Conservation (phyloP, 345 rosid genomes). For the Pugionium dolabratum region DNA sequence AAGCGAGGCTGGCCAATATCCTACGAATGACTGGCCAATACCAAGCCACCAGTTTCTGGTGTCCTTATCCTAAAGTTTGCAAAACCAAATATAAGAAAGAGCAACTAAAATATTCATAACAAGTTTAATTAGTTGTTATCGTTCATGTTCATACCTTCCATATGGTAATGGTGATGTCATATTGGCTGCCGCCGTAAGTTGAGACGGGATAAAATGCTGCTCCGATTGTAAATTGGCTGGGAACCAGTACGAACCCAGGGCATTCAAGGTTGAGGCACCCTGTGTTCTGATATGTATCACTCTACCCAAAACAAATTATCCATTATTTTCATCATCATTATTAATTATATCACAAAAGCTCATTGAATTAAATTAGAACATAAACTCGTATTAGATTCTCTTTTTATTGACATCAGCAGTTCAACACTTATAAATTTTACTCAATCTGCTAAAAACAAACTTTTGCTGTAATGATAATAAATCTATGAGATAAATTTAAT, state of each 20-base stretch:
- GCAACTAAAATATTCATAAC: too few species aligned
- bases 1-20: conserved; percentile 84
- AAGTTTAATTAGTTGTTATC: too few species aligned
- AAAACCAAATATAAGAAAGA: neutral
- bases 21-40: conserved; percentile 61
- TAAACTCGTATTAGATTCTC: too few species aligned
- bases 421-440: too few species aligned
- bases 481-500: too few species aligned
- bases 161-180: conserved; percentile 68
- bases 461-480: too few species aligned
- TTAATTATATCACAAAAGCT: neutral
- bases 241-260: conserved; percentile 72
- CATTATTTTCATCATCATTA: too few species aligned
- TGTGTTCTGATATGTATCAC: conserved; percentile 78
- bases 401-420: too few species aligned
- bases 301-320: conserved; percentile 39
- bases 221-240: conserved; percentile 68
- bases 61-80: conserved; percentile 51
- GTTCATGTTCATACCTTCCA: conserved; percentile 56
- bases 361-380: too few species aligned
- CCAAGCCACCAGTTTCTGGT: conserved; percentile 83
- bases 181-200: conserved; percentile 50
- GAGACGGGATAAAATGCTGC: conserved; percentile 80
- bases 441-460: too few species aligned
- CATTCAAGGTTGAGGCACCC: conserved; percentile 82